Conservation (phyloP, 2,329 filamentous ascomycete genomes). For the Cordyceps farinosa region DNA sequence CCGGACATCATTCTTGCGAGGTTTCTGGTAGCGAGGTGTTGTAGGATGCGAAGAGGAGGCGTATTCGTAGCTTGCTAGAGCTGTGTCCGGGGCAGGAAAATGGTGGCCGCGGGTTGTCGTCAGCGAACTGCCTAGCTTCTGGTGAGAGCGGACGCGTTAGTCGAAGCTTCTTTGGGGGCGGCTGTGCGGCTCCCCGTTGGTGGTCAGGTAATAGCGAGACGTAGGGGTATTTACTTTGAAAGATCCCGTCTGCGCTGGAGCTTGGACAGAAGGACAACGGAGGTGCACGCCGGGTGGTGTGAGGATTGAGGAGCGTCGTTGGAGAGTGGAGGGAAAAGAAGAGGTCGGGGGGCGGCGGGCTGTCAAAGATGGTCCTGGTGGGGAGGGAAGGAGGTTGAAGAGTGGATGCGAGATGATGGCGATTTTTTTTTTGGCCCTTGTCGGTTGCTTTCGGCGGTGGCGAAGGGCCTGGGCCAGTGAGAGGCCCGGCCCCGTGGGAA, state of each 20-base stretch:
- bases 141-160: conserved; percentile 10
- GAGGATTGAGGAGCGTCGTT: conserved; percentile 3
- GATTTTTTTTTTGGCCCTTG: conserved; percentile 3
- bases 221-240: conserved; percentile 4
- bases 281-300: conserved; percentile 7
- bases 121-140: conserved; percentile 14
- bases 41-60: conserved; percentile 9
- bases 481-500: background rate
- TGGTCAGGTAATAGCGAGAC: background rate
- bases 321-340: background rate
- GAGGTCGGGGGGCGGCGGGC: conserved; percentile 5
- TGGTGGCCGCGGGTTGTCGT: background rate
- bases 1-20: conserved; percentile 68
- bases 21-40: conserved; percentile 4
- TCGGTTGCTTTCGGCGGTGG: background rate
- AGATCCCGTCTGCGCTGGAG: conserved; percentile 1
- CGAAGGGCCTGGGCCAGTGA: background rate
- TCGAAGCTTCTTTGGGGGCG: background rate
- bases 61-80: background rate
- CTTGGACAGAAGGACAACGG: background rate
- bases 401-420: conserved; percentile 15
- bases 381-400: conserved; percentile 18
- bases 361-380: conserved; percentile 6
- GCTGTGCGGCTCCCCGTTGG: background rate
- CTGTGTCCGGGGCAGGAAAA: background rate